A percentile compares a stretch with the other conserved stretches of the same genome.
These are phyloP conservation scores for Cucurbitaria berberidis DNA, from an alignment of 2,329 filamentous ascomycete genomes.

Conservation along the genomic window DNA sequence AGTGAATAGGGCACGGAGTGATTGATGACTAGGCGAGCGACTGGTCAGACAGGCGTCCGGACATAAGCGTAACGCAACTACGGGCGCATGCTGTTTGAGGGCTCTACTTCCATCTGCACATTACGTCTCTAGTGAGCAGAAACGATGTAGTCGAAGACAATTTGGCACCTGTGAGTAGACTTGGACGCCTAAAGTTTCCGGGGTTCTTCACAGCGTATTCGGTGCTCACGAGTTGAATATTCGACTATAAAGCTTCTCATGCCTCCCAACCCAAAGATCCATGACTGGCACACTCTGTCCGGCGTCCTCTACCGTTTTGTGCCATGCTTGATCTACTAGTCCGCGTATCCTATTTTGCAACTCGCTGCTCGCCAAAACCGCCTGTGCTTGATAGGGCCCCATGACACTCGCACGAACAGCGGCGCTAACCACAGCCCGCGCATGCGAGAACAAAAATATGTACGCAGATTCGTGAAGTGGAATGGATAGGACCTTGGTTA, in stretches of 20 bases:
- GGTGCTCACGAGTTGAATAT: slow-evolving; percentile 77
- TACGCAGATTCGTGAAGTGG: slow-evolving; percentile 70
- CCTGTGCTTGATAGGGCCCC: slow-evolving; percentile 81
- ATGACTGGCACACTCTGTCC: slow-evolving; percentile 77
- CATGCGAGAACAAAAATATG: slow-evolving; percentile 77
- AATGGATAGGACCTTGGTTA: slow-evolving; percentile 68
- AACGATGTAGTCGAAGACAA: no score
- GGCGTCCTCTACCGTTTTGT: slow-evolving; percentile 66
- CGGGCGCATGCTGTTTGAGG: no score
- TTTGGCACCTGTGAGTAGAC: not conserved
- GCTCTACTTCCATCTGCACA: no score
- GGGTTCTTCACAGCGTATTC: not conserved
- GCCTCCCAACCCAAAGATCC: slow-evolving; percentile 83
- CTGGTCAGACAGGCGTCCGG: not conserved
- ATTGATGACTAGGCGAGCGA: slow-evolving; percentile 7
- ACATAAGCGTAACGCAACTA: not conserved
- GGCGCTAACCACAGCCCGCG: slow-evolving; percentile 76
- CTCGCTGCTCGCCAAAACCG: slow-evolving; percentile 67
- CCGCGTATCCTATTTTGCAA: slow-evolving; percentile 64
- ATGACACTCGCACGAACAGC: slow-evolving; percentile 78
- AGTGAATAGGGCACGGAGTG: slow-evolving; percentile 24
- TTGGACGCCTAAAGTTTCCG: not conserved
- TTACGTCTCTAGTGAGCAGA: no score
- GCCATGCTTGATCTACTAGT: slow-evolving; percentile 67
- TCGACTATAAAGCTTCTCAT: slow-evolving; percentile 82